Evolutionary conservation across 768 basidiomycete species (phyloP).

Genomic region (Pisolithus albus): DNA sequence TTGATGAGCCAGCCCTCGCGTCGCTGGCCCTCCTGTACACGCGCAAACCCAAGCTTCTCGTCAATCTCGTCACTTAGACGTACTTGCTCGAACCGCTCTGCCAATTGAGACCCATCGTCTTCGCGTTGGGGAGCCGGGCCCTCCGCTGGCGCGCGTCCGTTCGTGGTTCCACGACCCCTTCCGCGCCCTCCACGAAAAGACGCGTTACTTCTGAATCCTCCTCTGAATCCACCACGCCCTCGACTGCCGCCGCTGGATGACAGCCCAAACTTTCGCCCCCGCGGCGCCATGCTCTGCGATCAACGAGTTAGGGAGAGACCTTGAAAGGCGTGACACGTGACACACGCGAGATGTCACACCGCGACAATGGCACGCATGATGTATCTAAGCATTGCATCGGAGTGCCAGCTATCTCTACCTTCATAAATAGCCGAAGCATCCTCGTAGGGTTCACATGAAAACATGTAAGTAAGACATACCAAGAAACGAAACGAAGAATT

Average conservation of each 20-base stretch:
- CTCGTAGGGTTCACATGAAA: too few species aligned
- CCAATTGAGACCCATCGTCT: slow-evolving; percentile 84
- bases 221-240: slow-evolving; percentile 38
- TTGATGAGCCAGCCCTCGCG: slow-evolving; percentile 95
- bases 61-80: slow-evolving; percentile 80
- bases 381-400: too few species aligned
- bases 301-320: background rate
- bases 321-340: slow-evolving; percentile 10
- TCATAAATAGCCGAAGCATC: too few species aligned
- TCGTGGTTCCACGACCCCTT: slow-evolving; percentile 32
- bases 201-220: slow-evolving; percentile 22
- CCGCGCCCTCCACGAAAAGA: slow-evolving; percentile 44
- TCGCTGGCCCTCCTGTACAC: slow-evolving; percentile 69
- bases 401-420: too few species aligned
- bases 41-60: slow-evolving; percentile 83
- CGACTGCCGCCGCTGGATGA: slow-evolving; percentile 40
- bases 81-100: slow-evolving; percentile 80
- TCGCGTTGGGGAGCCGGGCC: slow-evolving; percentile 58
- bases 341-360: slow-evolving; percentile 20
- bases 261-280: slow-evolving; percentile 50
- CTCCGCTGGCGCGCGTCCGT: slow-evolving; percentile 34
- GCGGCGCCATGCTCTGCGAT: slow-evolving; percentile 26
- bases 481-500: too few species aligned
- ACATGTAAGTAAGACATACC: too few species aligned
- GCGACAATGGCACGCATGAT: background rate